These are phyloP conservation scores for Corymbia citriodora DNA, from an alignment of 441 rosid species.

Conservation along the genomic window DNA sequence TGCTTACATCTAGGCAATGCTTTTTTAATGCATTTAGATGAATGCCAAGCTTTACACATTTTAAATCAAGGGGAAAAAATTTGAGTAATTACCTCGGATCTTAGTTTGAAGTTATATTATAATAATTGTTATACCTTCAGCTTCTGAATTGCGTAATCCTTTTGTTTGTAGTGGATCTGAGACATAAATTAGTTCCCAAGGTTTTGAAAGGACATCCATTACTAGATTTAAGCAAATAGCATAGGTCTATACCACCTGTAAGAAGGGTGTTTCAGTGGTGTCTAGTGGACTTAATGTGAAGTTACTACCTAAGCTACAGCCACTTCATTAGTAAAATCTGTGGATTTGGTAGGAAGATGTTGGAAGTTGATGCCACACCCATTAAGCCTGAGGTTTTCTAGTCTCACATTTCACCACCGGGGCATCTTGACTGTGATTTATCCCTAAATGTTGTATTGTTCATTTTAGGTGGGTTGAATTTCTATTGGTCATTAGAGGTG, in stretches of 20 bases:
- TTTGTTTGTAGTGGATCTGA: background rate
- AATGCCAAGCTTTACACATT: background rate
- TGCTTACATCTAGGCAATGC: background rate
- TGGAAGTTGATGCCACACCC: background rate
- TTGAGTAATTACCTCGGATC: background rate
- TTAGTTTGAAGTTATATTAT: background rate
- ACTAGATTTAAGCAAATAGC: background rate
- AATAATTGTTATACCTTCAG: background rate
- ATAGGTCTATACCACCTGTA: background rate
- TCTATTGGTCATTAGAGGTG: background rate
- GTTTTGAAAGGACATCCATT: background rate
- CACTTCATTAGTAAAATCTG: background rate
- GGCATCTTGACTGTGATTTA: background rate
- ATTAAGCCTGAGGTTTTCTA: background rate
- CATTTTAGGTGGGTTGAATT: background rate
- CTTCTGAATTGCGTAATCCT: background rate
- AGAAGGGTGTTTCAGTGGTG: background rate
- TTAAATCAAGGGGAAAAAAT: background rate
- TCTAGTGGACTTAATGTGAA: background rate
- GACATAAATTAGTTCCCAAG: background rate
- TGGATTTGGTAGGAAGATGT: background rate
- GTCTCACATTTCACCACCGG: background rate
- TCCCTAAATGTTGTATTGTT: background rate
- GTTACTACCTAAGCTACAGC: background rate
- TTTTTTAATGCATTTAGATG: background rate